Evolutionary conservation across 106 monocot genomes (phyloP), one percentile per base, ranked within the genome.

Genomic region (Allium fistulosum): DNA sequence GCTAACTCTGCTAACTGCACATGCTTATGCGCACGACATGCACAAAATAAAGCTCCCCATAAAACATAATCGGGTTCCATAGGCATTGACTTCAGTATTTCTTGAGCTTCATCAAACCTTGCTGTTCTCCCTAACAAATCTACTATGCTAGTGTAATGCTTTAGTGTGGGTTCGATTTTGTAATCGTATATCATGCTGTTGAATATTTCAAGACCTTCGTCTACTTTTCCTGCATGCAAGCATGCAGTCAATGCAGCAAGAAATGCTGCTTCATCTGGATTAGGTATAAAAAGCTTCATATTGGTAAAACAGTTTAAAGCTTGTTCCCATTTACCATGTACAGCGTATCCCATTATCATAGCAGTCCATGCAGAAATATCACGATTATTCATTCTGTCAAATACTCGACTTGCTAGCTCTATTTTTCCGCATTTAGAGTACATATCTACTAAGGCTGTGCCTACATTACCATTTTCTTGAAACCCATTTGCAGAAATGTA

Each of bases 31-130:
- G 68, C 79, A 14, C 65, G 72, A 56, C 82, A 82, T 2, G 82
- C 82, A 51, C 65, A 62, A 16, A 86, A 79, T 9, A 86, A 71
- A 11, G 82, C 79, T 63, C 86, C 81, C 86, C 86, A 86, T 17
- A 86, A 7, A 64, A 82, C 70, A 67, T 62, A 82, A 57, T 82
- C 78, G 0, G 82, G 78, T 11, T 82, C 82, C 14, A 82, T 51
- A 1, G 71, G 78, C 74, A 78, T 82, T 7, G 65, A 56, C 61
- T 82, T 62, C 26, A 82, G 59, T 46, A 78, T 66, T 9, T 66
- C 66, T 10, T 74, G 62, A 22, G 82, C 82, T 58, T 82, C 82
- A 2, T 72, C 45, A 14, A 80, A 51, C 57, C 10, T 66, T 18
- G 75, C 80, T 1, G 76, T 67, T 63, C 80, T 67, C 37, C 80